Evolutionary conservation across 495 filamentous ascomycete genomes (phyloP).

Genomic region (Hypomontagnella monticulosa): DNA sequence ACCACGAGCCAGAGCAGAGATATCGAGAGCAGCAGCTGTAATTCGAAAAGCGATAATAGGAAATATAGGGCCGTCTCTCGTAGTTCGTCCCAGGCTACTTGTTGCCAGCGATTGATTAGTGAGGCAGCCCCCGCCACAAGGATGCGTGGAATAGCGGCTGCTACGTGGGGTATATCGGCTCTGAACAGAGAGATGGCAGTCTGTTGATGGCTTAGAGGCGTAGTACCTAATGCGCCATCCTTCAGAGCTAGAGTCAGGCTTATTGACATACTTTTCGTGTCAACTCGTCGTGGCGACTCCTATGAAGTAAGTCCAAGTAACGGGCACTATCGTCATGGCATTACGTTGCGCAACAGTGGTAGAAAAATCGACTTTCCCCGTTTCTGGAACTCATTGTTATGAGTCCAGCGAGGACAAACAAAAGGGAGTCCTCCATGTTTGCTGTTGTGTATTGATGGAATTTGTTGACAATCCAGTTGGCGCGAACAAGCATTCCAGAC

Average conservation of each 20-base stretch:
- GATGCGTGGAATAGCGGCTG: slow-evolving; percentile 36
- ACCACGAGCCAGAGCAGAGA: slow-evolving; percentile 44
- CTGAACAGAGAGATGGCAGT: slow-evolving; percentile 34
- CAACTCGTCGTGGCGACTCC: neutral
- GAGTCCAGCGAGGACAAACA: neutral
- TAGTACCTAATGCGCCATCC: slow-evolving; percentile 51
- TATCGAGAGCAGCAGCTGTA: slow-evolving; percentile 41
- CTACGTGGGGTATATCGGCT: slow-evolving; percentile 39
- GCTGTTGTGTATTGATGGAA: slow-evolving; percentile 16
- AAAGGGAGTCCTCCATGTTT: neutral
- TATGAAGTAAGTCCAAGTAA: slow-evolving; percentile 8
- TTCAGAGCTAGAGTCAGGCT: slow-evolving; percentile 38
- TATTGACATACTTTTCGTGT: slow-evolving; percentile 9
- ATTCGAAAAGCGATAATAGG: slow-evolving; percentile 42
- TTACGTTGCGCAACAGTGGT: slow-evolving; percentile 4
- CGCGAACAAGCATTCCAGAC: slow-evolving; percentile 26
- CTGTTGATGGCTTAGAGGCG: slow-evolving; percentile 44
- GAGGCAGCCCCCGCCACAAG: slow-evolving; percentile 31
- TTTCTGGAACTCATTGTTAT: neutral
- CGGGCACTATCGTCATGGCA: slow-evolving; percentile 14
- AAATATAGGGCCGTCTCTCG: slow-evolving; percentile 33
- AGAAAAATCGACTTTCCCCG: neutral
- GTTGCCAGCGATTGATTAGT: slow-evolving; percentile 5
- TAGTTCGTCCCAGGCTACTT: slow-evolving; percentile 38
- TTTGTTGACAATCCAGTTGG: slow-evolving; percentile 19